Percentiles rank a stretch among this genome's conserved stretches.
Conservation (phyloP, 2,329 filamentous ascomycete species). For the Apiospora koreana region DNA sequence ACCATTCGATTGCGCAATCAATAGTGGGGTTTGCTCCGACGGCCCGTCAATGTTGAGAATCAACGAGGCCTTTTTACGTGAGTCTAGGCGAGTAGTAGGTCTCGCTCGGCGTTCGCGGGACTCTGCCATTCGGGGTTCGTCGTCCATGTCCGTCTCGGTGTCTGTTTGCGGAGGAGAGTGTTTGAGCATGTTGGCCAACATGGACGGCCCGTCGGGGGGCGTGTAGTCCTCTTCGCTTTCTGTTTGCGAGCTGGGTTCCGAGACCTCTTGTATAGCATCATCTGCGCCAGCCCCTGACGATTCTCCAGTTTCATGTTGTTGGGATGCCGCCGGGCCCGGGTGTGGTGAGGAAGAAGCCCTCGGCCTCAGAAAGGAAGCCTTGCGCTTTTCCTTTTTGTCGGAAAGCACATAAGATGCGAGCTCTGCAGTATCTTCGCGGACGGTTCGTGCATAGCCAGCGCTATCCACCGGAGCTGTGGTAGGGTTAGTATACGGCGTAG, state of each 20-base stretch:
- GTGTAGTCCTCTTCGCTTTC: conserved; percentile 20
- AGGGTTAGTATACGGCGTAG: conserved; percentile 20
- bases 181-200: conserved; percentile 50
- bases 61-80: conserved; percentile 10
- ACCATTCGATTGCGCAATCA: conserved; percentile 36
- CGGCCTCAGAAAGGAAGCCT: conserved; percentile 46
- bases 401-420: conserved; percentile 80
- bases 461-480: conserved; percentile 60
- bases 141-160: conserved; percentile 11
- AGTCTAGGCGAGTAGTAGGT: neutral
- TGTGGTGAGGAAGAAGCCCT: conserved; percentile 37
- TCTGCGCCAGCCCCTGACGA: conserved; percentile 16
- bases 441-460: conserved; percentile 72
- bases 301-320: conserved; percentile 13
- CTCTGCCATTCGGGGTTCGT: neutral
- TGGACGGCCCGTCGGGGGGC: conserved; percentile 29
- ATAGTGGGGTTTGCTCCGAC: conserved; percentile 50
- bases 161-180: conserved; percentile 44
- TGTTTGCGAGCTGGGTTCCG: conserved; percentile 28
- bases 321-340: conserved; percentile 23
- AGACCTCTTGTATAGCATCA: conserved; percentile 31
- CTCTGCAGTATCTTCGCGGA: conserved; percentile 85
- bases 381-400: conserved; percentile 51
- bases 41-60: neutral
- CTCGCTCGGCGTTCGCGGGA: neutral